phyloP scores from a whole-genome alignment of 768 basidiomycete species.

The Trametes villosa region DNA sequence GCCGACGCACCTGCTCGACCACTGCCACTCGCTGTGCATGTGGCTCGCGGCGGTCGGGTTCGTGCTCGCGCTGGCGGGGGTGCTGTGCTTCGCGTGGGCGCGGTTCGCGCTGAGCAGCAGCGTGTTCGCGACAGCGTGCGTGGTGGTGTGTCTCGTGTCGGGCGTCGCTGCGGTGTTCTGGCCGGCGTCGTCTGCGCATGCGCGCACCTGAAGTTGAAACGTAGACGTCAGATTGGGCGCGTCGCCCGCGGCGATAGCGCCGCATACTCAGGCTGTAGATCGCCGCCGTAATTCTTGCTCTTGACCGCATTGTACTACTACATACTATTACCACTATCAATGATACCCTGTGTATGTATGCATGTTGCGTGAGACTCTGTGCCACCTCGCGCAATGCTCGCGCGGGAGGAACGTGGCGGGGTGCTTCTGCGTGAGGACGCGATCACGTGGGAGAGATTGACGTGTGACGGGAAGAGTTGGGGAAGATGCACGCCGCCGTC shows the following conservation, averaged over 20 bases:
- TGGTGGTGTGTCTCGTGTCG: constrained; percentile 40
- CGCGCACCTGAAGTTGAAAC: background rate
- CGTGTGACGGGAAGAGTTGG: constrained; percentile 13
- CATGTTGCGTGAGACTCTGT: too few relatives aligned
- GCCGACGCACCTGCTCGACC: constrained; percentile 51
- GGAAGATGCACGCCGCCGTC: too few relatives aligned
- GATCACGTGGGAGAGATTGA: constrained; percentile 14
- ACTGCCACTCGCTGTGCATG: constrained; percentile 55
- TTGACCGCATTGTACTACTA: background rate
- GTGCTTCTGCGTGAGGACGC: constrained; percentile 3
- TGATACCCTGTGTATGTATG: too few relatives aligned
- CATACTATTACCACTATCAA: background rate
- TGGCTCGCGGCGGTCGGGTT: constrained; percentile 52
- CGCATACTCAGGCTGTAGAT: too few relatives aligned
- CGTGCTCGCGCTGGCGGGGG: constrained; percentile 51
- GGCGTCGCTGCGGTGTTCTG: constrained; percentile 23
- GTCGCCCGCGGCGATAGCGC: too few relatives aligned
- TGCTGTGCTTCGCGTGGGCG: constrained; percentile 57
- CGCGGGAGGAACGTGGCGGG: background rate
- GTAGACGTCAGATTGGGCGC: too few relatives aligned
- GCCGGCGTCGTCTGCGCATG: constrained; percentile 15
- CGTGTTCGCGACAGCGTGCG: constrained; percentile 45
- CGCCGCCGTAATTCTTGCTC: too few relatives aligned
- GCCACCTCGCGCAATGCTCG: too few relatives aligned
- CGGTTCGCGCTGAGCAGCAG: constrained; percentile 49